Evolutionary conservation across 1,284 basidiomycete genomes (phyloP), one percentile per base, ranked within the genome.

Genomic region (Apiotrichum montevideense): DNA sequence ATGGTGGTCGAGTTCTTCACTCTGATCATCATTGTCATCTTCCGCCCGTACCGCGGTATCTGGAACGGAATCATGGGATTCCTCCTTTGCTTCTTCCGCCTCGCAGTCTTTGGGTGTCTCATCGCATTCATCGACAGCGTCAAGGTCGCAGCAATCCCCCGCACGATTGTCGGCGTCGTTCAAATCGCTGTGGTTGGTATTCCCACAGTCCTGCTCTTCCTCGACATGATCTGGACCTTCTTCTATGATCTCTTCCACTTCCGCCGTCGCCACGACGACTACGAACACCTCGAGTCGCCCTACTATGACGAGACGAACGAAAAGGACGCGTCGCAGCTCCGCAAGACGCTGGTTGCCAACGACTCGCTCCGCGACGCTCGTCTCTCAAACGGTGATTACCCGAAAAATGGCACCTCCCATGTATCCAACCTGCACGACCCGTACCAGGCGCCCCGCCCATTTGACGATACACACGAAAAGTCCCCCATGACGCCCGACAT

Each of bases 161-260:
- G 71, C 45, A 75, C 76, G 0, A 66, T 77, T 56, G 66, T 77
- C 35, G 76, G 72, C 4, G 69, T 77, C 52, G 76, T 76, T 37
- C 63, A 69, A 46, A 71, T 78, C 39, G 76, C 69, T 6, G 51
- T 75, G 8, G 72, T 74, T 47, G 76, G 75, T 48, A 62, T 78
- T 9, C 72, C 75, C 1, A 67, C 68, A 8, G 54, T 78, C 8
- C 41, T 77, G n/a, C 67, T 97, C 77, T 72, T 93, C 63, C 81
- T 96, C 34, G 92, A 92, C 8, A 86, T 92, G 2, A 71, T 95
- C 54, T 92, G 88, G 45, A 95, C 94, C 70, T 81, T 52, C 60
- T 66, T 68, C 46, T 76, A 76, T 58, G 75, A 74, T 8, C 48
- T 42, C 29, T 41, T n/a, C 40, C 13, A 42, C 39, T 37, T 39